phyloP scores from a whole-genome alignment of 257 asterid species.

The Eustoma russellianum region DNA sequence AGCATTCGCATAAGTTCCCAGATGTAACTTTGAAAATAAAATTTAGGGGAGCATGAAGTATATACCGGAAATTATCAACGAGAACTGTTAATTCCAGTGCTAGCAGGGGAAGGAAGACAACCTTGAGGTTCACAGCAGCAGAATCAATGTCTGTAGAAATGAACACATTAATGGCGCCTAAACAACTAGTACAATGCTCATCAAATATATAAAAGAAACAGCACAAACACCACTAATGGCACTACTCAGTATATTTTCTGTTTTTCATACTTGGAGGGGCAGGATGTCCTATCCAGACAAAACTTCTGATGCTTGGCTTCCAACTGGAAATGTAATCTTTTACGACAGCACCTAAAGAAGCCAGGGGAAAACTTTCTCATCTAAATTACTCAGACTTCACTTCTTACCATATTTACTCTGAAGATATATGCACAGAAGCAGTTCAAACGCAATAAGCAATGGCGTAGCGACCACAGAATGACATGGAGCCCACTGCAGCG shows the following conservation, averaged over 20 bases:
- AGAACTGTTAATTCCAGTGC: conserved; percentile 69
- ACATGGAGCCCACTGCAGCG: conserved; percentile 97
- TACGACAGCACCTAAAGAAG: neutral
- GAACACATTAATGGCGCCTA: conserved; percentile 12
- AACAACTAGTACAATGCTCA: conserved; percentile 7
- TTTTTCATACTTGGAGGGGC: too few relatives aligned
- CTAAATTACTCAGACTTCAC: conserved; percentile 10
- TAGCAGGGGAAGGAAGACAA: conserved; percentile 90
- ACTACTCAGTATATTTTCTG: too few relatives aligned
- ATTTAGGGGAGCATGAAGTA: neutral
- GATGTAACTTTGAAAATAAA: neutral
- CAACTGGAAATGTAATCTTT: neutral
- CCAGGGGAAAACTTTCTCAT: neutral
- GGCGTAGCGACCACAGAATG: conserved; percentile 95
- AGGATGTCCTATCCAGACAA: too few relatives aligned
- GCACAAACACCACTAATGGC: neutral
- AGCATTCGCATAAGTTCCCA: neutral
- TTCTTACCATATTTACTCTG: conserved; percentile 76
- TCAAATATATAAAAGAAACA: neutral
- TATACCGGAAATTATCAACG: conserved; percentile 85
- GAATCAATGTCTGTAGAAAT: conserved; percentile 48
- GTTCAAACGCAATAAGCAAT: conserved; percentile 86
- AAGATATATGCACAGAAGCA: conserved; percentile 94
- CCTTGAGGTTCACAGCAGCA: conserved; percentile 68
- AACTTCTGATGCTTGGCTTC: neutral